Conservation (phyloP, 768 basidiomycete genomes). For the Mycena latifolia region DNA sequence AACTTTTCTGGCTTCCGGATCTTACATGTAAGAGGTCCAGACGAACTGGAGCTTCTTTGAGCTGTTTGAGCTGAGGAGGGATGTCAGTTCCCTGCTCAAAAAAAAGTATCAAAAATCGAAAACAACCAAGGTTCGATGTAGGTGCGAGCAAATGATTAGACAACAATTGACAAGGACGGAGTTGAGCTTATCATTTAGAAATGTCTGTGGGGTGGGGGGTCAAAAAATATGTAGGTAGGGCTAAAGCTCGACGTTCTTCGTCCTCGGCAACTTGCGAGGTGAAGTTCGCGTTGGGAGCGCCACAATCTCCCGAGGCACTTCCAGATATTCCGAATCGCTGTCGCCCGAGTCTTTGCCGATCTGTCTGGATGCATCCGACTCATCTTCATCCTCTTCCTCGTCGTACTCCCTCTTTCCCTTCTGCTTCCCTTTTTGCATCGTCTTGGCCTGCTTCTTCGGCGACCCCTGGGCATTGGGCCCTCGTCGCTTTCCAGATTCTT, state of each 20-base stretch:
- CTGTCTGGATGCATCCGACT: not conserved
- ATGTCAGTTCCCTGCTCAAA: no score
- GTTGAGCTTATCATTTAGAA: no score
- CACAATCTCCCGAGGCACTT: not conserved
- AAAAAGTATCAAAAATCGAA: no score
- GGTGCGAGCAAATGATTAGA: no score
- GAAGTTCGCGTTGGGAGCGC: not conserved
- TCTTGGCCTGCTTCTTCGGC: slow-evolving; percentile 3
- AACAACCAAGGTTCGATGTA: no score
- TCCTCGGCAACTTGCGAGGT: not conserved
- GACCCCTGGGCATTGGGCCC: not conserved
- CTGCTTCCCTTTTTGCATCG: not conserved
- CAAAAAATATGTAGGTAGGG: not conserved
- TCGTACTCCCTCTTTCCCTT: slow-evolving; percentile 1
- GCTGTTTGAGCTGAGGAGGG: no score
- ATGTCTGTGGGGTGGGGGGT: no score
- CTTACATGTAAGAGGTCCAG: no score
- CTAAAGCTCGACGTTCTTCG: slow-evolving; percentile 9
- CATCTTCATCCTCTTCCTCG: not conserved
- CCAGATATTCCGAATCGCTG: not conserved
- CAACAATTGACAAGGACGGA: no score
- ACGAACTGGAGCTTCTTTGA: no score
- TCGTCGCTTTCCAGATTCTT: slow-evolving; percentile 9
- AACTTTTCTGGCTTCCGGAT: no score
- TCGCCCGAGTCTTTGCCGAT: not conserved